Base-by-base conservation (phyloP, 164 flowering plant genomes). In the Kalanchoe fedtschenkoi region DNA sequence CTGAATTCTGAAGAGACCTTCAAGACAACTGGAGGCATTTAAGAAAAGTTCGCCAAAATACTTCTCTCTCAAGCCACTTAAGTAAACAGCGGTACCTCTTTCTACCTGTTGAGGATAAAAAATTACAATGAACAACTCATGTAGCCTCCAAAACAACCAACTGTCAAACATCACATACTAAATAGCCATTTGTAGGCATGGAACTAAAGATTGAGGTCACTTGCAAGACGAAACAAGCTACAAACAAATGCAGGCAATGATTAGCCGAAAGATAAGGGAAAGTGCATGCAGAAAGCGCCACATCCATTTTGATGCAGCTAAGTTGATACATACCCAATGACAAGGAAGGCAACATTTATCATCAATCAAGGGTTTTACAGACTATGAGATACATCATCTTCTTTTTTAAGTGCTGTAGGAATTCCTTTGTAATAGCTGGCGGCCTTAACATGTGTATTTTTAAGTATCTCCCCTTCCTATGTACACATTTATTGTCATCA, bases 1-100 rank as follows among this genome's bases (percentile, higher is more conserved):
- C 53, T 35, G 73, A 58, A 47, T 39, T 41, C 64, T 33, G 71
- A 68, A 11, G 11, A 66, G 59, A 62, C 78, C 81, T 66, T 75
- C 71, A 65, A 86, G 73, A 65, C 70, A 67, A 5, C 68, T 62
- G 28, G 92, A 81, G 61, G 96, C 96, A 81, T 88, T 93, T 58
- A 81, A 71, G 61, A 93, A 90, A 34, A 91, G n/a, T 79, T 93
- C 99, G 43, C 99, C 97, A 79, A 90, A 93, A 69, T 93, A 68
- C 69, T 85, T 93, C 78, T 93, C 99, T 55, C 99, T 74, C 46
- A 93, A 67, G 34, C 99, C 99, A 84, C 99, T 93, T 63, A 93
- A 75, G 74, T 90, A 93, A 37, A 85, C 83, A 71, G 71, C 62
- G 19, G 75, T 41, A 30, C 99, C 97, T 81, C 81, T 88, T 73